These are phyloP conservation scores for Avena sativa DNA, from an alignment of 176 grass and related monocot species.

Conservation along the genomic window DNA sequence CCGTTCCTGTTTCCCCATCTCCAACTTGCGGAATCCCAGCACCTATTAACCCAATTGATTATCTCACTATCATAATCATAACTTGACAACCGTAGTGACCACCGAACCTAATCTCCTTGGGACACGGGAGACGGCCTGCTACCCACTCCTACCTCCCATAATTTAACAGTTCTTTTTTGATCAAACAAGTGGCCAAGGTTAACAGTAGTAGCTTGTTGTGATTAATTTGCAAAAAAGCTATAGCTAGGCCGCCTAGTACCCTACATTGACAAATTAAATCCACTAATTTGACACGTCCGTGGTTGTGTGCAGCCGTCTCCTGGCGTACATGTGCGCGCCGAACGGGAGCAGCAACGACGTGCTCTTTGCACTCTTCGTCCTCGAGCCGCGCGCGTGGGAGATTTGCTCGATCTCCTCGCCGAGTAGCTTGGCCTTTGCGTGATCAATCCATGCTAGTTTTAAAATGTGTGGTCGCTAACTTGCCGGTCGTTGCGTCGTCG, in stretches of 20 bases:
- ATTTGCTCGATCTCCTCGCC: conserved; percentile 20
- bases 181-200: conserved; percentile 6
- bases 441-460: not conserved
- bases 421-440: conserved; percentile 34
- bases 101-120: conserved; percentile 59
- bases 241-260: not conserved
- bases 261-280: conserved; percentile 47
- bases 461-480: no score
- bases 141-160: not conserved
- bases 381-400: not conserved
- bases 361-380: not conserved
- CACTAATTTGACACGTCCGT: not conserved
- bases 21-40: conserved; percentile 63
- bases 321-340: not conserved
- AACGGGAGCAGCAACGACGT: no score
- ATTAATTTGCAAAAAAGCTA: not conserved
- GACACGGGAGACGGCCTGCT: conserved; percentile 11
- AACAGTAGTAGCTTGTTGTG: not conserved
- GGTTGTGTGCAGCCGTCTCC: not conserved
- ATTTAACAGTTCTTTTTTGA: conserved; percentile 16
- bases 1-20: conserved; percentile 74
- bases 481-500: not conserved
- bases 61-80: no score
- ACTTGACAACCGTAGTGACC: conserved; percentile 16
- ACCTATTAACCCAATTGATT: conserved; percentile 11